Conservation (phyloP, 192 early-diverging fungal genomes). For the Rhizophagus clarus region DNA sequence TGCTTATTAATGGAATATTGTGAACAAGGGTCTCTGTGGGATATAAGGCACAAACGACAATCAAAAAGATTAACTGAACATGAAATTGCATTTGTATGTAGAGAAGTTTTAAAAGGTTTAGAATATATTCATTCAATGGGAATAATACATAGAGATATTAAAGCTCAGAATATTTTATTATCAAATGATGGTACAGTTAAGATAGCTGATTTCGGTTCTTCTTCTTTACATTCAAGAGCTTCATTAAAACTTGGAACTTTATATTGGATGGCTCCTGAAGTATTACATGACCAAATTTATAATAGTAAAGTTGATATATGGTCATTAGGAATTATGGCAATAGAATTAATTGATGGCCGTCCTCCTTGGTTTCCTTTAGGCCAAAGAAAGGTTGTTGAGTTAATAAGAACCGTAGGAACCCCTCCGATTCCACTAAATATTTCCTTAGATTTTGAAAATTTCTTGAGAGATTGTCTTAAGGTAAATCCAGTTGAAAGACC, state of each 20-base stretch:
- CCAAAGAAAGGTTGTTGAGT: constrained; percentile 26
- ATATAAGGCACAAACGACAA: constrained; percentile 9
- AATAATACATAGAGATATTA: constrained; percentile 52
- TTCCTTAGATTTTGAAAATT: constrained; percentile 27
- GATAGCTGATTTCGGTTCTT: constrained; percentile 36
- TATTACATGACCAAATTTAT: constrained; percentile 47
- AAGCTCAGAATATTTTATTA: constrained; percentile 49
- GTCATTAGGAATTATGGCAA: constrained; percentile 52
- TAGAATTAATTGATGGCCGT: constrained; percentile 52
- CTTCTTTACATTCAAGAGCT: constrained; percentile 18
- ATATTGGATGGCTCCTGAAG: constrained; percentile 54
- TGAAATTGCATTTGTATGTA: constrained; percentile 40
- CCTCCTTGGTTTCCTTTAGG: constrained; percentile 46
- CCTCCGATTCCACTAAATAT: constrained; percentile 24
- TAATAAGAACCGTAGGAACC: constrained; percentile 30
- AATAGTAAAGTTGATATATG: constrained; percentile 54
- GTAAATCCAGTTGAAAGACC: constrained; percentile 10
- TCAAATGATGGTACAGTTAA: constrained; percentile 47
- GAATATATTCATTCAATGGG: constrained; percentile 44
- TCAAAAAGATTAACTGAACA: constrained; percentile 37
- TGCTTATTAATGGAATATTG: constrained; percentile 31
- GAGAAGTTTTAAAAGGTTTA: constrained; percentile 46
- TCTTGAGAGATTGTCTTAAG: constrained; percentile 22
- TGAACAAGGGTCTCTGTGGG: constrained; percentile 9
- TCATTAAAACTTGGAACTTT: constrained; percentile 27